These are phyloP conservation scores for Amphibolis antarctica DNA, from an alignment of 106 monocot species.

Conservation along the genomic window DNA sequence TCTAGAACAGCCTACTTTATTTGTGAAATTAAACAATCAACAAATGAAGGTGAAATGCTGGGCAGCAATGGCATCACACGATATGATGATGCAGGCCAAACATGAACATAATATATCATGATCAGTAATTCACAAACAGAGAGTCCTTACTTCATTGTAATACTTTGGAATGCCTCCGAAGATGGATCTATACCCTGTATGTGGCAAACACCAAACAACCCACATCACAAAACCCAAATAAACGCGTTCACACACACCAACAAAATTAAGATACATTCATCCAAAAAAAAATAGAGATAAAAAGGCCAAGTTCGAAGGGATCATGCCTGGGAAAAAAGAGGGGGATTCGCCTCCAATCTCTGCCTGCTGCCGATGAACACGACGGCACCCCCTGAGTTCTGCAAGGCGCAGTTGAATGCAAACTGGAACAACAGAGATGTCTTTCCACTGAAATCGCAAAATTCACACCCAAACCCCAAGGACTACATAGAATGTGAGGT, in stretches of 20 bases:
- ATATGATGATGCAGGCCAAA: no score
- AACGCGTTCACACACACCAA: no score
- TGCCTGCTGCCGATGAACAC: slow-evolving; percentile 74
- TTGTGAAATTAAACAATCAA: no score
- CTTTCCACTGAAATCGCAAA: slow-evolving; percentile 54
- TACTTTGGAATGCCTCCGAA: slow-evolving; percentile 37
- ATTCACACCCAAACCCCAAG: background rate
- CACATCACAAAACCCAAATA: background rate
- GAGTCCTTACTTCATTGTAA: slow-evolving; percentile 69
- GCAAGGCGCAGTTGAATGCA: slow-evolving; percentile 57
- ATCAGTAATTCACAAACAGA: background rate
- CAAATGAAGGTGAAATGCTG: no score
- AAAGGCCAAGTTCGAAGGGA: background rate
- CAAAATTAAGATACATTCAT: no score
- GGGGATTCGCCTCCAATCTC: slow-evolving; percentile 72
- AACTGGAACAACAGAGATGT: slow-evolving; percentile 94
- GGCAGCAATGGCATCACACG: no score
- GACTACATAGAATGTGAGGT: background rate
- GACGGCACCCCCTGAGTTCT: slow-evolving; percentile 29
- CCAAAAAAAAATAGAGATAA: background rate
- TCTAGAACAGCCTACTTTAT: no score
- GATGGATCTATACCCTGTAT: slow-evolving; percentile 57
- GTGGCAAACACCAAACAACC: background rate
- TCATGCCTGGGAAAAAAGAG: slow-evolving; percentile 57
- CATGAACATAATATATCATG: no score